These are phyloP conservation scores for Aspergillus bridgeri DNA, from an alignment of 495 filamentous ascomycete species.

Conservation along the genomic window DNA sequence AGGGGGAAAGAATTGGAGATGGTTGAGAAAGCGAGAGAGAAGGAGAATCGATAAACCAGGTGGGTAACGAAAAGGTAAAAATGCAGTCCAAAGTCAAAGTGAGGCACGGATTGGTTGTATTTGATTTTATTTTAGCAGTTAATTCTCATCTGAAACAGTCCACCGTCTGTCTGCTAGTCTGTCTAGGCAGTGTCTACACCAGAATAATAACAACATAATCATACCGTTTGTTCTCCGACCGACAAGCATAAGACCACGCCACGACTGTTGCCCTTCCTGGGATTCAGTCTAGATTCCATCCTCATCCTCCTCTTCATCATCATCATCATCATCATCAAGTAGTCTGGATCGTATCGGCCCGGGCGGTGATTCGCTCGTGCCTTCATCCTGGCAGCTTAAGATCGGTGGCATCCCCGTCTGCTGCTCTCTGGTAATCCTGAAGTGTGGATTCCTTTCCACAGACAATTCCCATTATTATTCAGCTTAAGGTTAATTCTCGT, in stretches of 20 bases:
- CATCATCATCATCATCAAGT: neutral
- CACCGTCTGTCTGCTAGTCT: no score
- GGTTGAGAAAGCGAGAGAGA: neutral
- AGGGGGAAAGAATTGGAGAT: neutral
- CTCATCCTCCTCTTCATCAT: neutral
- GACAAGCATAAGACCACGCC: neutral
- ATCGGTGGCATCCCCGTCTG: neutral
- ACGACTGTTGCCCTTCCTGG: neutral
- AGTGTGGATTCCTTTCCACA: conserved; percentile 5
- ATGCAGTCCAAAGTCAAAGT: neutral
- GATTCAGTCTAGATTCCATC: no score
- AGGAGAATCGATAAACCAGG: no score
- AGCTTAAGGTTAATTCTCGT: no score
- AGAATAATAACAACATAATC: no score
- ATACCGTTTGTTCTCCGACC: neutral
- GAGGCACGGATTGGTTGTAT: neutral
- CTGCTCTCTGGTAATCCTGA: no score
- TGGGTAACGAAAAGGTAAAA: neutral
- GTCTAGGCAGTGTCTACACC: no score
- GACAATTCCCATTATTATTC: no score
- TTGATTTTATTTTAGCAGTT: no score
- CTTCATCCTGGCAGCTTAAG: neutral
- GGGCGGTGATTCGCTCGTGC: neutral
- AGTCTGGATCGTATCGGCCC: neutral
- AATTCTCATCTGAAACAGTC: no score